Evolutionary conservation across 208 protist genomes (phyloP), one percentile per base, ranked within the genome.

Genomic region (Acanthamoeba sp.): DNA sequence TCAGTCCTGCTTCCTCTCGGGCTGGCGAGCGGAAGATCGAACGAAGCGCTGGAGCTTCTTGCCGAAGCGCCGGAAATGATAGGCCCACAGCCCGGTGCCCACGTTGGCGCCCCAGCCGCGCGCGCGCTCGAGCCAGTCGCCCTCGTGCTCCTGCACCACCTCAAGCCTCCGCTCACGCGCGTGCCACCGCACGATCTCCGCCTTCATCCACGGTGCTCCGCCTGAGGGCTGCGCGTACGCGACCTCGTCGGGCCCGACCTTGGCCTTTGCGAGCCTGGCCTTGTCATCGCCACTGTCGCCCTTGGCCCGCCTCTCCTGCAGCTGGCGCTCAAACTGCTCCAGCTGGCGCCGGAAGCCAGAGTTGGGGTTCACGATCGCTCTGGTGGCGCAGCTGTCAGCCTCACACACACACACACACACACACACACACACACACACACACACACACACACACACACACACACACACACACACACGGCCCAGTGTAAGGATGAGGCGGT

Each of bases 281-380:
- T 40, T 32, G 69, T 42, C 18, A 32, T 78, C 69, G 0, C 20
- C 36, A 4, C 1, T 14, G 18, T 45, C 1, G 14, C 2, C 7
- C 69, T 78, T 71, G 12, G 12, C 16, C 27, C 27, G 7, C 62
- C 6, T 27, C 69, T 78, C 1, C 29, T 78, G 24, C 34, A 87
- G 78, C 14, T 59, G 78, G 1, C 78, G 38, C n/a, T 87, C 78
- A 24, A 87, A 87, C 29, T 2, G 27, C 48, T 87, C 48, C 14
- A 87, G 45, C 27, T 87, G 78, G 6, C 34, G 78, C 38, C 27
- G 16, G 45, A 87, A 87, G 48, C 45, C 78, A 9, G 78, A n/a
- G 38, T 87, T 87, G 36, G 78, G 78, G 9, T 57, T 87, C 29
- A 78, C 69, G 10, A 78, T 78, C 69, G 29, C 5, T 22, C 69